Evolutionary conservation across 179 eudicot genomes (phyloP), one percentile per base, ranked within the genome.

Genomic region (Corrigiola litoralis): DNA sequence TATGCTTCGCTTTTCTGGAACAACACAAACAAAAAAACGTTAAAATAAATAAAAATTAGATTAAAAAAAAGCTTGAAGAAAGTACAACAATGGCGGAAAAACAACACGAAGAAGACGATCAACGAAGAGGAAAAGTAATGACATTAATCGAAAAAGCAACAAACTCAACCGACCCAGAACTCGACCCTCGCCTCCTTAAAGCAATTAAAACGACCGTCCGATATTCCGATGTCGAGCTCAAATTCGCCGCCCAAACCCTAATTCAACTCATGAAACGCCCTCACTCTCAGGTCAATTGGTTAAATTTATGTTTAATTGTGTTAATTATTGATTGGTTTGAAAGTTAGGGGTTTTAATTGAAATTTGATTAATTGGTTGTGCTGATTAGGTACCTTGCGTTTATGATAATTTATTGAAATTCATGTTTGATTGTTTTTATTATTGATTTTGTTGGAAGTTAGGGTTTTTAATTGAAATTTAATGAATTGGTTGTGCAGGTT

Each of bases 381-480:
- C 82, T 90, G 99, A 85, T 94, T 42, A 83, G 99, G 47, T 88
- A 80, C 65, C 96, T 94, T 34, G 61, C 97, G 32, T 82, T 94
- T 51, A 81, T 86, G 76, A 90, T 37, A 20, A 21, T 27, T 69
- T 58, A 2, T 10, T 34, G 0, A 20, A 27, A 8, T 27, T 23
- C 25, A n/a, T 37, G 12, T 17, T 4, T 16, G 1, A 28, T 5
- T 67, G 32, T n/a, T 41, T 1, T 12, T 21, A 24, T 13, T 34
- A 4, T 40, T 21, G 20, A 50, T 53, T 45, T 1, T 48, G 9
- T 37, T 34, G 64, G 7, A 59, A 52, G 8, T 33, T 67, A 58
- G 72, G 66, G 61, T 46, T 71, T 60, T 18, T 14, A 25, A n/a
- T 18, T 58, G 17, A 8, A 4, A 4, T 12, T 37, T 12, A 32